Evolutionary conservation across 495 filamentous ascomycete genomes (phyloP).

Genomic region (Penicillium atrosanguineum): DNA sequence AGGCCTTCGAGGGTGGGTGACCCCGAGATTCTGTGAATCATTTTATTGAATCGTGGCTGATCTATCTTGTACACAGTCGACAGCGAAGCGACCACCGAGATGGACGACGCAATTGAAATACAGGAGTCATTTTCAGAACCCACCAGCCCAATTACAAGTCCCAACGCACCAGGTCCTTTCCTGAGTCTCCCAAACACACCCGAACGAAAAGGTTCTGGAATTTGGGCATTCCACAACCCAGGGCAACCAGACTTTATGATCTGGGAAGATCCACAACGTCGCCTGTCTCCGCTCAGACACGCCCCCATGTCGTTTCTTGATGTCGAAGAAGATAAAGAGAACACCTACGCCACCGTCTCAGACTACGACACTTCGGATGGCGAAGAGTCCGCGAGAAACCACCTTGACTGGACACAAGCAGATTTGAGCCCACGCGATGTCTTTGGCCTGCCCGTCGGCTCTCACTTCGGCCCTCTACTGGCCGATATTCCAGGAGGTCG

Average conservation of each 20-base stretch:
- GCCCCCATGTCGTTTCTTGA: not conserved
- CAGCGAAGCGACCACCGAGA: not conserved
- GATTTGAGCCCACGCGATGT: not conserved
- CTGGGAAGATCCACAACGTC: not conserved
- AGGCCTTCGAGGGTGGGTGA: not conserved
- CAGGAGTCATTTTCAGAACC: not conserved
- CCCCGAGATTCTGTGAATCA: not conserved
- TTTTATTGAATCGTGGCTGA: not conserved
- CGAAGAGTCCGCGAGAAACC: not conserved
- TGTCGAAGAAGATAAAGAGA: constrained; percentile 17
- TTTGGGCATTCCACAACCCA: not conserved
- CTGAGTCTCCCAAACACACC: not conserved
- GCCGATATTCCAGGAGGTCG: not conserved
- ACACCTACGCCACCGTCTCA: not conserved
- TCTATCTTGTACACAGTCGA: not conserved
- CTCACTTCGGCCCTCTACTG: not conserved
- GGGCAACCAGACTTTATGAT: not conserved
- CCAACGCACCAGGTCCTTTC: not conserved
- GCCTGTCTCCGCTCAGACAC: not conserved
- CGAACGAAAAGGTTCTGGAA: not conserved
- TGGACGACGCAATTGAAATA: not conserved
- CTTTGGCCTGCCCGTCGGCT: not conserved
- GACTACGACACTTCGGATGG: constrained; percentile 10
- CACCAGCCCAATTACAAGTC: not conserved
- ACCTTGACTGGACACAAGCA: not conserved